Base-by-base conservation (phyloP, 2,329 filamentous ascomycete species). In the Colletotrichum limetticola region DNA sequence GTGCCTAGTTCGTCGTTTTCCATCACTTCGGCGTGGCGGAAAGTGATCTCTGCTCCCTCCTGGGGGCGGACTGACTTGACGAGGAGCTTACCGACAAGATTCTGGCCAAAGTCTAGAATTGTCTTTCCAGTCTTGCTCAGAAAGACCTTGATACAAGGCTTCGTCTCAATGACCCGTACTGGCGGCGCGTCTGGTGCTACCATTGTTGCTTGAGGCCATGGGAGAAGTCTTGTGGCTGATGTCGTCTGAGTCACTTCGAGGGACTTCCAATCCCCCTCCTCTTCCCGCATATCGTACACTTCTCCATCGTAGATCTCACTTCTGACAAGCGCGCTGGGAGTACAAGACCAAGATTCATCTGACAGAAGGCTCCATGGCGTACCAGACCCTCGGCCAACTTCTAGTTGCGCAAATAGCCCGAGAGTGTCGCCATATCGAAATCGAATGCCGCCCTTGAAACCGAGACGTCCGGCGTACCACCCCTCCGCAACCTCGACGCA, bases 101-200 rank as follows among this genome's bases (percentile, higher is more conserved):
- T 86, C 71, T 86, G 84, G 5, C 85, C 84, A 69, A 86, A 86
- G 68, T 86, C 84, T 12, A 86, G 49, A 6, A 85, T 76, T 0
- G 78, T 82, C 68, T 83, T 83, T 2, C 83, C 82, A 46, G 16
- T 46, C 19, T 46, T n/a, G 42, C 42, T 46, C 42, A n/a, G 42
- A 19, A 46, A 46, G 42, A 46, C 42, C 19, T 46, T 19, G 42
- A 46, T 4, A n/a, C 42, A 46, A n/a, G 42, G 3, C 19, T 46
- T 46, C 42, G 42, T 46, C 42, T 46, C 19, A 19, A 46, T n/a
- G 16, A 46, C 42, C 9, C 42, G 16, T 8, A n/a, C 42, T 46
- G 42, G 42, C 7, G 42, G 42, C 3, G 19, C 42, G 42, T 46
- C 42, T 19, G 42, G 42, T 46, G 42, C 42, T 19, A 46, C 42